Base-by-base conservation (phyloP, 805 yeast species). In the Candida koratica region DNA sequence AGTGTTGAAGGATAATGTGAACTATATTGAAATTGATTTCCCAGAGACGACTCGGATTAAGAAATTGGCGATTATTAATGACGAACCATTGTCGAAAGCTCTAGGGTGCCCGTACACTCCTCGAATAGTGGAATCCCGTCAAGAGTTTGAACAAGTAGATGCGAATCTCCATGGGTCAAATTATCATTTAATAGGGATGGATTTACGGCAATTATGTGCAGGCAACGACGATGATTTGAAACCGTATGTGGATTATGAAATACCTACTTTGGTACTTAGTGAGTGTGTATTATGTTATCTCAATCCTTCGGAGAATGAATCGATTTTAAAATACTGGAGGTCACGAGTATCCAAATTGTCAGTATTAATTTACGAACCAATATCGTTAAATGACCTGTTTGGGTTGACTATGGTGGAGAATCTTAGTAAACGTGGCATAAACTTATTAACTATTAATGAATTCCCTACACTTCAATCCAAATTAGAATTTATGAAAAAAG, bases 271-370 rank as follows among this genome's bases (percentile, higher is more conserved):
- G 11, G 56, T 84, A 2, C 52, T 84, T 13, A 76, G 85, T 43
- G 94, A 84, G 53, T 84, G 93, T 58, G 85, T 85, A 23, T 60
- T 84, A 23, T 84, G 94, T 51, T 84, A 84, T 52, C 48, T 83
- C 42, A 63, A 71, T 4, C 77, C 81, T 1, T 60, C 60, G 9
- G 72, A 70, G 15, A 71, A 81, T 16, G 48, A 44, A 20, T 50
- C 56, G 20, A 68, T 81, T 3, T 42, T 84, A 4, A 35, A 51
- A 2, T 70, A 67, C 48, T 70, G 81, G 59, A 48, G 46, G 4
- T 30, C 41, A 0, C 20, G 32, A n/a, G 48, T 72, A 22, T 24
- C 30, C 15, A 28, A 28, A 51, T 58, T 36, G 33, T 42, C 61
- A 2, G 51, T 77, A 14, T 51, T 76, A 4, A 58, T 82, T 4